These are phyloP conservation scores for Eimeria tenella DNA, from an alignment of 169 alveolate species.

Conservation along the genomic window DNA sequence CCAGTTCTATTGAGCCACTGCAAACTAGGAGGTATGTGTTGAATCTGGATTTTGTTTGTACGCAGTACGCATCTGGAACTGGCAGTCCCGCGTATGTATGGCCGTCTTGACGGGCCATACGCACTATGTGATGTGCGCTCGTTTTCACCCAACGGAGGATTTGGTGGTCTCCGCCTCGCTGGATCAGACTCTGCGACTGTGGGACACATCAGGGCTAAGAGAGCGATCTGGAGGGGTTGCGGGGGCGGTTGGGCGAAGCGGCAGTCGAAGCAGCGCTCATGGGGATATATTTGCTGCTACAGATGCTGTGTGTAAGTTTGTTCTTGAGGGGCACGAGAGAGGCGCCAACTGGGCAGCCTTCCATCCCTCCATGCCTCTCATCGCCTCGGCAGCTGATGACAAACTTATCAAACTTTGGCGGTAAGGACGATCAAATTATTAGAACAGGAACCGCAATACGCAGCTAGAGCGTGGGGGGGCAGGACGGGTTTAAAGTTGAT, in stretches of 20 bases:
- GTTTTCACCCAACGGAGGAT: slow-evolving; percentile 96
- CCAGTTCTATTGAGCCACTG: too few relatives aligned
- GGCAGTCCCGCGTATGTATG: slow-evolving; percentile 93
- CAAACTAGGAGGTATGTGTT: not conserved
- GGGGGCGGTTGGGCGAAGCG: slow-evolving; percentile 65
- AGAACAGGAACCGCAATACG: not conserved
- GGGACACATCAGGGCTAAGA: slow-evolving; percentile 95
- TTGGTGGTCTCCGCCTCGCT: slow-evolving; percentile 95
- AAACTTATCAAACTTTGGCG: slow-evolving; percentile 86
- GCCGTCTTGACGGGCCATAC: slow-evolving; percentile 96
- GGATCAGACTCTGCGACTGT: slow-evolving; percentile 96
- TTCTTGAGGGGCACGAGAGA: slow-evolving; percentile 97
- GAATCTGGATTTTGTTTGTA: not conserved
- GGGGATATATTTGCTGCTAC: slow-evolving; percentile 93
- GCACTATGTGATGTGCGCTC: slow-evolving; percentile 98
- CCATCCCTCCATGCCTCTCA: slow-evolving; percentile 93
- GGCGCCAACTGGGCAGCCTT: slow-evolving; percentile 98
- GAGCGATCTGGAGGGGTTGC: slow-evolving; percentile 90
- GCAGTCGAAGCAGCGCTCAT: slow-evolving; percentile 41
- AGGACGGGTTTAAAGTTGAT: not conserved
- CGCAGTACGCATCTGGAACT: slow-evolving; percentile 97
- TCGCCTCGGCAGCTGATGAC: slow-evolving; percentile 93
- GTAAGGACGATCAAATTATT: not conserved
- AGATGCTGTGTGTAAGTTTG: slow-evolving; percentile 94
- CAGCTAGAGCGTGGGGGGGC: not conserved